Percentiles rank a stretch among this genome's conserved stretches.
phyloP scores from a whole-genome alignment of 345 rosid genomes.

The Gossypium australe region DNA sequence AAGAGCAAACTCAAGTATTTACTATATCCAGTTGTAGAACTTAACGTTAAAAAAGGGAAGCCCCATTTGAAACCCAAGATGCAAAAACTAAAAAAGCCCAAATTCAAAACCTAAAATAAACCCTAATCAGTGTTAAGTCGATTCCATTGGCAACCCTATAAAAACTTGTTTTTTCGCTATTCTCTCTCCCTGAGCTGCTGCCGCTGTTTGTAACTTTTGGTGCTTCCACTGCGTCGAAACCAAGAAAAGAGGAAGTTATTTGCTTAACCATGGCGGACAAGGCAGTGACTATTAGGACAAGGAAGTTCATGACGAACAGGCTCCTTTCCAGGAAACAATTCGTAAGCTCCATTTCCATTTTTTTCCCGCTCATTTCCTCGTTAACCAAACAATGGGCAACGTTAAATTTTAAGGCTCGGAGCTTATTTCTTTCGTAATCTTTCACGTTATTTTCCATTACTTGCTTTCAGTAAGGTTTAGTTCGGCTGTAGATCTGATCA shows the following conservation, averaged over 20 bases:
- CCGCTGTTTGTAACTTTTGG: background rate
- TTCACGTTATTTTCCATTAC: background rate
- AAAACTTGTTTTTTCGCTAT: background rate
- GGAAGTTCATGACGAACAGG: constrained; percentile 57
- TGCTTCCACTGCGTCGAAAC: background rate
- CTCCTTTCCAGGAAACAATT: constrained; percentile 54
- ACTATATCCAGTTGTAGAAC: background rate
- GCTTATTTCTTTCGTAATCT: background rate
- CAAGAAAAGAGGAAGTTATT: background rate
- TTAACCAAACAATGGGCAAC: background rate
- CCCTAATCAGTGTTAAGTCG: background rate
- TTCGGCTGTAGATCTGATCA: background rate
- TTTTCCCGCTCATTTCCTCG: background rate
- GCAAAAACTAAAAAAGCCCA: background rate
- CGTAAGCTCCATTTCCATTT: constrained; percentile 19
- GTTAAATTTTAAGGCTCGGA: background rate
- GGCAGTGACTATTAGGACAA: constrained; percentile 50
- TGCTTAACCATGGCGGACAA: constrained; percentile 38
- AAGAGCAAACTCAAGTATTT: background rate
- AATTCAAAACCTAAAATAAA: background rate
- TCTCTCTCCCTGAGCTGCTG: background rate
- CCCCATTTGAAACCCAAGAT: background rate
- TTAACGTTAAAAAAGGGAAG: background rate
- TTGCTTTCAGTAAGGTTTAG: background rate
- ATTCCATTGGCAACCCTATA: background rate